Evolutionary conservation across 2,329 filamentous ascomycete genomes (phyloP).

Genomic region (Beauveria pseudobassiana): DNA sequence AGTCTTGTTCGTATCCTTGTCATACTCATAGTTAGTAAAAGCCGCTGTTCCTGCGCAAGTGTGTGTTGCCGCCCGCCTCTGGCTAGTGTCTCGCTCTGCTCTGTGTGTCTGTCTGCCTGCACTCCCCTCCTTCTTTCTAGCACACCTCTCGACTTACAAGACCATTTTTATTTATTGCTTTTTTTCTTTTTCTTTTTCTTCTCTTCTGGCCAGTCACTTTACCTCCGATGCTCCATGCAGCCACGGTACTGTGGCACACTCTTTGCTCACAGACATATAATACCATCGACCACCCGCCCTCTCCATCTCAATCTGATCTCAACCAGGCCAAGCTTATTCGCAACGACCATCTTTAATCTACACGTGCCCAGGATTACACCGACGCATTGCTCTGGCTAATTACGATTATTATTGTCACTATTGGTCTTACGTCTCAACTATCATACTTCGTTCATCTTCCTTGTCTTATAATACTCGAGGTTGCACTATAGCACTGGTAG

Average conservation of each 20-base stretch:
- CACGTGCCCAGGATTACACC: not conserved
- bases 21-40: not conserved
- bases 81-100: not conserved
- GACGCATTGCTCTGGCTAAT: not conserved
- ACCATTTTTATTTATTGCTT: not conserved
- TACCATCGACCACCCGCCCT: constrained; percentile 6
- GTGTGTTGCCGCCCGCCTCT: not conserved
- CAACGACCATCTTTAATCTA: not conserved
- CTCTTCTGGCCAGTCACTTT: not conserved
- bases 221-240: not conserved
- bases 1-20: not conserved
- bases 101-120: not conserved
- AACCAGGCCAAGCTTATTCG: not conserved
- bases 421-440: not conserved
- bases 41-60: constrained; percentile 3
- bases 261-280: constrained; percentile 10
- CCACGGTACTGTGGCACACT: not conserved
- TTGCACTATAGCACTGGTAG: not conserved
- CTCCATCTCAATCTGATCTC: constrained; percentile 5
- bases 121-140: not conserved
- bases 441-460: not conserved
- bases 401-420: not conserved
- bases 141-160: constrained; percentile 9
- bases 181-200: not conserved
- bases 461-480: not conserved